Evolutionary conservation across 139 green algal genomes (phyloP), one percentile per base, ranked within the genome.

Genomic region (Tetraselmis chui): DNA sequence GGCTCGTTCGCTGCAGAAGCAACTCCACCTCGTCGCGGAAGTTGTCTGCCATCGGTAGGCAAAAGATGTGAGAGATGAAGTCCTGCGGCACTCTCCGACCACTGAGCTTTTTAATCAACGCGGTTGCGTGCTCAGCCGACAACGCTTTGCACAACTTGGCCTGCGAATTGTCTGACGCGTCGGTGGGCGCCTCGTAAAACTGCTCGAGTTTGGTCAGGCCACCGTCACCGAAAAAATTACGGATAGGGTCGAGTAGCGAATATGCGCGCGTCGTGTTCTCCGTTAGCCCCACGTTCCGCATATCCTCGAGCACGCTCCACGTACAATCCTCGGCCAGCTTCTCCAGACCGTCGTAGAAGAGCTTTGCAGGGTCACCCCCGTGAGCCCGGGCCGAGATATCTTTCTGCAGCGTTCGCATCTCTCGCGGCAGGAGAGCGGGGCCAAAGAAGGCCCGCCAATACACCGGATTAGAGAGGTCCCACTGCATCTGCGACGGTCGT

Each of bases 341-440:
- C 81, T 91, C 87, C 45, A 92, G 82, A 81, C 90, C 84, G 80
- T 91, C 87, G 58, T 92, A 92, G 75, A 91, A 89, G 5, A 74
- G 81, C 1, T n/a, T 2, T 77, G 91, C 87, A 76, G 83, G 77
- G 30, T 92, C 91, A 18, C 76, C 5, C 0, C 81, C 82, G 0
- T 84, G 76, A 2, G 78, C 83, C 85, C 91, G 85, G 1, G 80
- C 75, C 31, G 18, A 23, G 45, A 32, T 32, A 5, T 79, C 75
- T 11, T 79, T 79, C 28, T 79, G 28, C 75, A 79, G 28, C 28
- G 28, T 67, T 5, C 31, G 32, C 58, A 74, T 28, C 28, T 2
- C 75, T 2, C 59, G 29, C 75, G 18, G 5, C 2, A 26, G 27
- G 23, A 80, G 30, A 28, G 83, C 31, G 28, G 25, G 1, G 29